Base-by-base conservation (phyloP, 345 rosid species). In the Murraya paniculata region DNA sequence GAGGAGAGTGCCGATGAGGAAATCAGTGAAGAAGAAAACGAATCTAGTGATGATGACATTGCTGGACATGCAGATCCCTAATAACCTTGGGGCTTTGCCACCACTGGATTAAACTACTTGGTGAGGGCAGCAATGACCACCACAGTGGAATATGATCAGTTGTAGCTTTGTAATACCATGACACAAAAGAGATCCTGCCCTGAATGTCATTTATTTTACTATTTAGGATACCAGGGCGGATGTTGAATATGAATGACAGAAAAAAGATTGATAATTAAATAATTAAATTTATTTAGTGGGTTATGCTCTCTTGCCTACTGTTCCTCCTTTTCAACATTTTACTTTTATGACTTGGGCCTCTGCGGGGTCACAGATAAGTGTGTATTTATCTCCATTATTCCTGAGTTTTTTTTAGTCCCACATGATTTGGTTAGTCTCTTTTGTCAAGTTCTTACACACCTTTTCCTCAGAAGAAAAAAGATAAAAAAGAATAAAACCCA, bases 61-160 rank as follows among this genome's bases (percentile, higher is more conserved):
- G 89, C 89, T 1, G 91, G 94, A 59, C 88, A 83, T 80, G 92
- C 81, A 53, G 92, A 89, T 69, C 91, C 90, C 14, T 91, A 77
- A 77, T 53, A 56, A 68, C 6, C 16, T 64, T 48, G 64, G 65
- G 64, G 45, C 50, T 31, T 72, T 56, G 53, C 64, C 60, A 61
- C 58, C 19, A 33, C 50, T n/a, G 71, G 68, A 33, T 66, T 59
- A 55, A 76, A 50, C 25, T 77, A 31, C 64, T 25, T 31, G 62
- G 55, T 16, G 48, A 69, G 59, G 65, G 55, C 22, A n/a, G 75
- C 72, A 59, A 65, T 33, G 80, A 50, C 79, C 65, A 59, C 56
- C 5, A 45, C 13, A 45, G 5, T 45, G 50, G 50, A 45, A 77
- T 55, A 72, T 71, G 72, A 38, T 45, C 75, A 73, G 64, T 48